Conservation (phyloP, 208 protist species). For the Naegleria gruberi region DNA sequence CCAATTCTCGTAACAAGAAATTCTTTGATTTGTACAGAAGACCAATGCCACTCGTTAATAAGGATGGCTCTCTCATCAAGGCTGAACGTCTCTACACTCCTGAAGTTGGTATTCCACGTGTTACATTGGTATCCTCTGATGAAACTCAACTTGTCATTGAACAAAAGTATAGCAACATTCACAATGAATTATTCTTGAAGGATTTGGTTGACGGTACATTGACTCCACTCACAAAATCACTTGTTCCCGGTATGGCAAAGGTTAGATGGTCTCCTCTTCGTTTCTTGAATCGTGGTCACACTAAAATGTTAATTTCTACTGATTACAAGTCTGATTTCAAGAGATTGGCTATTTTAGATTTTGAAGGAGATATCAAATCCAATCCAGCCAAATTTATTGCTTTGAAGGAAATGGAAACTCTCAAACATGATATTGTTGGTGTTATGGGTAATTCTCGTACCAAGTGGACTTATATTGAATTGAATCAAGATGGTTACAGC, state of each 20-base stretch:
- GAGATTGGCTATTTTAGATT: neutral
- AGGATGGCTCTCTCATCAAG: neutral
- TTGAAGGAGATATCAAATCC: neutral
- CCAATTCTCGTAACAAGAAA: neutral
- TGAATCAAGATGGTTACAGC: neutral
- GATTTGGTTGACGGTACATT: neutral
- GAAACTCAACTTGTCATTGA: neutral
- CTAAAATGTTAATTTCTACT: neutral
- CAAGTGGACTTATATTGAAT: neutral
- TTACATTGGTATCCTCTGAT: neutral
- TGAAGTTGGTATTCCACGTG: neutral
- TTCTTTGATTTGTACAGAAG: slow-evolving; percentile 9
- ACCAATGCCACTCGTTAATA: neutral
- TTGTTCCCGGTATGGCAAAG: neutral
- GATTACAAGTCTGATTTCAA: neutral
- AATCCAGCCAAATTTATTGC: neutral
- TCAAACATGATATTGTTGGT: neutral
- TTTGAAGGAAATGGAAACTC: neutral
- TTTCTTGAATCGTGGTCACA: neutral
- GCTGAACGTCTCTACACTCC: neutral
- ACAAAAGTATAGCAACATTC: neutral
- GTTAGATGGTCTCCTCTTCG: neutral
- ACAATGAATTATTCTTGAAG: neutral
- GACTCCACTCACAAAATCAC: neutral
- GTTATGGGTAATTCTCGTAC: neutral